These are phyloP conservation scores for Salix arbutifolia DNA, from an alignment of 345 rosid genomes.

Conservation along the genomic window DNA sequence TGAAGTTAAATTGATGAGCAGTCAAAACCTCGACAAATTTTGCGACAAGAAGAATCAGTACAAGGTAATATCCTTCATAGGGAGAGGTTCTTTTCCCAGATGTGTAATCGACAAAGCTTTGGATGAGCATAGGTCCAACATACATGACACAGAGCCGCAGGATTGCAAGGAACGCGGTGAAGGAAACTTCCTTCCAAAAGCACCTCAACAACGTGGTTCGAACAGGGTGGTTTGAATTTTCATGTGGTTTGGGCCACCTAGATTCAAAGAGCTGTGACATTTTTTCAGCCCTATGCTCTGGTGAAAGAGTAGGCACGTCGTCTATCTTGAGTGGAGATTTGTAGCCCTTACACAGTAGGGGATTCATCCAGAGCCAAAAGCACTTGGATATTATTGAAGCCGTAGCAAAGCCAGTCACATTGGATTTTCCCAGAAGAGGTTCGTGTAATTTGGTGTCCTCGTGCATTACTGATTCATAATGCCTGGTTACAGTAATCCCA, in stretches of 20 bases:
- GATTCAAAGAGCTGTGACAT: slow-evolving; percentile 58
- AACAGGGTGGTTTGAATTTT: slow-evolving; percentile 60
- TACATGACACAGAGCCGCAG: slow-evolving; percentile 66
- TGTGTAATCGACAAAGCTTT: slow-evolving; percentile 73
- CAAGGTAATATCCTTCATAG: slow-evolving; percentile 77
- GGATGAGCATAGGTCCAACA: slow-evolving; percentile 81
- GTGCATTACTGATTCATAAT: slow-evolving; percentile 26
- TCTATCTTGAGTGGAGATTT: slow-evolving; percentile 66
- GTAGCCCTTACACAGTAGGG: slow-evolving; percentile 69
- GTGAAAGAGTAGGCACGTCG: slow-evolving; percentile 72
- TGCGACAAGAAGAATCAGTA: slow-evolving; percentile 59
- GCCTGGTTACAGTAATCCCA: slow-evolving; percentile 39
- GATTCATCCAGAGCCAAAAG: slow-evolving; percentile 96
- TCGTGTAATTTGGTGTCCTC: slow-evolving; percentile 32
- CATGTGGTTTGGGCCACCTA: slow-evolving; percentile 73
- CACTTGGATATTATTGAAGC: slow-evolving; percentile 61
- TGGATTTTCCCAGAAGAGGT: slow-evolving; percentile 37
- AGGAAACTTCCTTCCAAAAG: slow-evolving; percentile 72
- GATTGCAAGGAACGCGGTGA: slow-evolving; percentile 73
- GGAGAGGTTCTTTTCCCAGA: slow-evolving; percentile 72
- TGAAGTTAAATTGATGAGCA: slow-evolving; percentile 82
- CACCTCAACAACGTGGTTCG: slow-evolving; percentile 61
- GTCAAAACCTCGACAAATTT: slow-evolving; percentile 75
- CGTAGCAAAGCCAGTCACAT: slow-evolving; percentile 57
- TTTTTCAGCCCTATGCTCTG: slow-evolving; percentile 69